Conservation (phyloP, 495 filamentous ascomycete genomes). For the Aspergillus egyptiacus region DNA sequence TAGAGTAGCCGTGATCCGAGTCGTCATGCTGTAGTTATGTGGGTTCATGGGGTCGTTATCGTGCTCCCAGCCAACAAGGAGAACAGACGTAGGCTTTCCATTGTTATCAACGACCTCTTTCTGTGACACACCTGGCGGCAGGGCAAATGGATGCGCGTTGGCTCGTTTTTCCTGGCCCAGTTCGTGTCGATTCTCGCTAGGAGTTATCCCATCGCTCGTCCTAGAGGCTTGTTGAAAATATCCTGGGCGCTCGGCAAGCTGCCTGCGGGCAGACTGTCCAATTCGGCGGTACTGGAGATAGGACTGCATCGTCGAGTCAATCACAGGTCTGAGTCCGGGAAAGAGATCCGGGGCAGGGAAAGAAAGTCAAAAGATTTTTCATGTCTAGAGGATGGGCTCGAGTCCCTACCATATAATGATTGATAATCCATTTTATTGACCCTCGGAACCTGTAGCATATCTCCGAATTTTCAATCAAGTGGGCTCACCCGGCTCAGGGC, state of each 20-base stretch:
- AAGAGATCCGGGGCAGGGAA: neutral
- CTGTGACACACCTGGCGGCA: slow-evolving; percentile 6
- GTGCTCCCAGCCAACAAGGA: slow-evolving; percentile 51
- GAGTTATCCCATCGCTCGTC: neutral
- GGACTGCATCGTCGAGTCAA: slow-evolving; percentile 11
- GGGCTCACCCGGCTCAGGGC: neutral
- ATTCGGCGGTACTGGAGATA: slow-evolving; percentile 16
- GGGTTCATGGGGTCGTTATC: slow-evolving; percentile 51
- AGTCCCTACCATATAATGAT: neutral
- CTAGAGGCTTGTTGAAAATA: neutral
- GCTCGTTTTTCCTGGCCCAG: neutral
- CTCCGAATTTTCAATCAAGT: neutral
- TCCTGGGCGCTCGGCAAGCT: slow-evolving; percentile 8
- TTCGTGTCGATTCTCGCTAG: neutral
- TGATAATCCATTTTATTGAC: slow-evolving; percentile 1
- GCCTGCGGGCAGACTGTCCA: slow-evolving; percentile 10
- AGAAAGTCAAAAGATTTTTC: neutral
- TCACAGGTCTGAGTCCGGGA: neutral
- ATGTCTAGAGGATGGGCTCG: neutral
- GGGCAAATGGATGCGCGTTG: neutral
- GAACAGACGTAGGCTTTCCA: neutral
- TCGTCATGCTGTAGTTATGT: slow-evolving; percentile 45
- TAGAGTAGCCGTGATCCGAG: slow-evolving; percentile 37
- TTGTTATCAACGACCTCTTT: slow-evolving; percentile 1
- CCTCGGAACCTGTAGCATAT: neutral